phyloP scores from a whole-genome alignment of 768 basidiomycete genomes.

The Suillus subaureus region DNA sequence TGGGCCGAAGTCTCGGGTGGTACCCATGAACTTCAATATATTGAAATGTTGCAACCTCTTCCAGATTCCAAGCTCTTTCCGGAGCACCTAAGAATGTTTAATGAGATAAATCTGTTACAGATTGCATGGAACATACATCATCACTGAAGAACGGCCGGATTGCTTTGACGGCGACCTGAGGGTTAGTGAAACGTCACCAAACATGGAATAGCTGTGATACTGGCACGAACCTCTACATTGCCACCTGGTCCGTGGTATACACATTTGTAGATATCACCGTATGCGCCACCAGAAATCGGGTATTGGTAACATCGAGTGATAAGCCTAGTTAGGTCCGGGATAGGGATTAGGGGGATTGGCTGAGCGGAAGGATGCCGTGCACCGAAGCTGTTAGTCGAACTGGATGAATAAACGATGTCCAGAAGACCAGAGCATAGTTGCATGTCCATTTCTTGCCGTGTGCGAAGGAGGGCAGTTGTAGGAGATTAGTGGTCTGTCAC shows the following conservation, averaged over 20 bases:
- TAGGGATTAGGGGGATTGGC: slow-evolving; percentile 13
- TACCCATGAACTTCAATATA: slow-evolving; percentile 21
- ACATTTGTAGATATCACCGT: neutral
- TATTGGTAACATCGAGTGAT: neutral
- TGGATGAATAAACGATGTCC: slow-evolving; percentile 52
- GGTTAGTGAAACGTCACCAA: neutral
- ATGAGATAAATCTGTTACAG: no score
- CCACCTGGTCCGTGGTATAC: neutral
- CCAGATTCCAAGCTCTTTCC: slow-evolving; percentile 25
- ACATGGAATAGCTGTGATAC: neutral
- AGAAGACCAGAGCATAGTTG: no score
- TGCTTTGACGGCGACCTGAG: neutral
- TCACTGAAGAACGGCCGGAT: neutral
- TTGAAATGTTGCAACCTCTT: slow-evolving; percentile 18
- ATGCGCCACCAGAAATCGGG: neutral
- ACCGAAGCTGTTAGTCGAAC: slow-evolving; percentile 39
- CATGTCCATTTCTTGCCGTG: no score
- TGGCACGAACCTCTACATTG: neutral
- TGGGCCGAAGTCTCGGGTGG: slow-evolving; percentile 19
- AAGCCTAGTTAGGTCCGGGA: neutral
- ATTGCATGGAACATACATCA: neutral
- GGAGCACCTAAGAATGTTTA: neutral
- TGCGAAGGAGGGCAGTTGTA: slow-evolving; percentile 38
- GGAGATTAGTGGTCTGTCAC: slow-evolving; percentile 11
- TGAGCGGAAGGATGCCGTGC: slow-evolving; percentile 37